Base-by-base conservation (phyloP, 139 green algal species). In the Ettlia oleoabundans region DNA sequence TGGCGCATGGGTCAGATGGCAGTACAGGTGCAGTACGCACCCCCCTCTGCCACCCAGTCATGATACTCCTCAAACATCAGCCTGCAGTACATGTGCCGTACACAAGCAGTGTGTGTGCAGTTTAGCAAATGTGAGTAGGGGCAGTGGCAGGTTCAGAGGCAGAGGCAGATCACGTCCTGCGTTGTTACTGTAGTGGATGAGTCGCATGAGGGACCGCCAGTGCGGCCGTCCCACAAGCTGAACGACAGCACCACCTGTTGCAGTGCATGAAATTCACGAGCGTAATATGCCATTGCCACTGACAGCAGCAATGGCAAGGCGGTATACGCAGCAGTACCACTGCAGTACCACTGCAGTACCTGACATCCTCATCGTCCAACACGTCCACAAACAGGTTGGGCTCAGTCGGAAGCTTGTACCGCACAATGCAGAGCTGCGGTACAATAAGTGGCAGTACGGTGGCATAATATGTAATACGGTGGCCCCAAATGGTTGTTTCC, bases 11-110 rank as follows among this genome's bases (percentile, higher is more conserved):
- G n/a, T n/a, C 63, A 70, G 24, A 26, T 22, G 30, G 3, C 63
- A 70, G 63, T 33, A n/a, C n/a, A n/a, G n/a, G 30, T 21, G 30
- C 58, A n/a, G 33, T 47, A 21, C 63, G 26, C 52, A 42, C 32
- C 66, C 26, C 73, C 63, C 28, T 80, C 69, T 3, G 63, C 55
- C 4, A 74, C 68, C 35, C 61, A 81, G 5, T 78, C 81, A 0
- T 53, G 21, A 30, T 84, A 67, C 68, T 91, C 90, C 82, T 93
- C 90, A 86, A 91, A 93, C 90, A 93, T 93, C 38, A 86, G 40
- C 75, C 75, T 81, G 53, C 75, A 41, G 47, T 15, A n/a, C n/a
- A n/a, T 43, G 58, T 35, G 19, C 33, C 18, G 53, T 13, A 24
- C 58, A 9, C 61, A n/a, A 37, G 4, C 33, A 2, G 9, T 7